A percentile compares a stretch with the other conserved stretches of the same genome.
Evolutionary conservation across 306 rosid species (phyloP).

Genomic region (Vigna radiata): DNA sequence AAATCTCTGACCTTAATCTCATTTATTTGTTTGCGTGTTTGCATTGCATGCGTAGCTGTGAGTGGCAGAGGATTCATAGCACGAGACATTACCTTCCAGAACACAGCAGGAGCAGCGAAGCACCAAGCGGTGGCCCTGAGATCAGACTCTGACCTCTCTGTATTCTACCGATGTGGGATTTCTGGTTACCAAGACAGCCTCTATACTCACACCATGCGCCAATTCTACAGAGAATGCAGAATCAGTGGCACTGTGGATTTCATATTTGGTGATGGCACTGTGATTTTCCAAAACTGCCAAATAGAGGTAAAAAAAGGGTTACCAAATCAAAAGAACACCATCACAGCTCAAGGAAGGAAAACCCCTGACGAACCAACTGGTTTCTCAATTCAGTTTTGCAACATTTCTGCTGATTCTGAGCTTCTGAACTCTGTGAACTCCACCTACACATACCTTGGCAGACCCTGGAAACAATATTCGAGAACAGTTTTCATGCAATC

Average conservation of each 20-base stretch:
- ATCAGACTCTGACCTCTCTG: conserved; percentile 78
- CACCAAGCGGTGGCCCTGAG: conserved; percentile 78
- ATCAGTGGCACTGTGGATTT: conserved; percentile 82
- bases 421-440: conserved; percentile 41
- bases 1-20: conserved; percentile 3
- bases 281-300: conserved; percentile 68
- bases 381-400: conserved; percentile 71
- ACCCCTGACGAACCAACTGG: conserved; percentile 58
- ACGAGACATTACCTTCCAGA: conserved; percentile 59
- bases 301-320: conserved; percentile 62
- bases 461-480: conserved; percentile 79
- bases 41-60: conserved; percentile 63
- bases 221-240: conserved; percentile 74
- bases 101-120: conserved; percentile 34
- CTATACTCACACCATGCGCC: conserved; percentile 73
- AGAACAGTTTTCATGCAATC: conserved; percentile 69
- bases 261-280: conserved; percentile 71
- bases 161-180: conserved; percentile 62
- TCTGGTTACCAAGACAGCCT: conserved; percentile 72
- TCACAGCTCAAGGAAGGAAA: conserved; percentile 77
- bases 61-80: conserved; percentile 85
- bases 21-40: not conserved
- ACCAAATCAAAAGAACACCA: conserved; percentile 71
- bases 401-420: conserved; percentile 44
- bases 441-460: conserved; percentile 64